Evolutionary conservation across 495 filamentous ascomycete species (phyloP).

Genomic region (Annulohypoxylon nitens): DNA sequence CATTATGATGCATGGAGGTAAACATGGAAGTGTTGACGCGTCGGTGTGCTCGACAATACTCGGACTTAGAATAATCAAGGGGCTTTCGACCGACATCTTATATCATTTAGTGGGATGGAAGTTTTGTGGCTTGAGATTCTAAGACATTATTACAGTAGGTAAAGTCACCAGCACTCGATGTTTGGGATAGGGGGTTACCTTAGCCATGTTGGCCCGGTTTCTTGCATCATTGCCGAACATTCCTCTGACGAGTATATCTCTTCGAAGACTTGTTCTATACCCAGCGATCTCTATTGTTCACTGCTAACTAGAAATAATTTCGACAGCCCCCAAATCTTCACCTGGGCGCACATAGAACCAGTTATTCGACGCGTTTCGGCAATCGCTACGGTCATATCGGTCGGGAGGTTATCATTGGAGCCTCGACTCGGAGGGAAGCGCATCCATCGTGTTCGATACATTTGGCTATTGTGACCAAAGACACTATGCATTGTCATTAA

Average conservation of each 20-base stretch:
- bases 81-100: not conserved
- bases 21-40: not conserved
- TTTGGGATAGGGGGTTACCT: not conserved
- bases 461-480: not conserved
- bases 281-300: not conserved
- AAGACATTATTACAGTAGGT: not conserved
- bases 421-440: no score
- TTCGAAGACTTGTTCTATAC: no score
- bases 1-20: not conserved
- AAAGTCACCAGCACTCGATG: not conserved
- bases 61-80: not conserved
- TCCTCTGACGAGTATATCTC: not conserved
- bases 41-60: not conserved
- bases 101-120: not conserved
- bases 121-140: not conserved
- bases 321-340: not conserved
- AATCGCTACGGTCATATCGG: not conserved
- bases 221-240: no score
- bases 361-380: not conserved
- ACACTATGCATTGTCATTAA: no score
- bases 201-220: not conserved
- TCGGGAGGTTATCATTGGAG: not conserved
- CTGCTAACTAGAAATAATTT: not conserved
- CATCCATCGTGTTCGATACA: not conserved
- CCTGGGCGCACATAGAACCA: no score